phyloP scores from a whole-genome alignment of 257 asterid species.

The Petunia axillaris region DNA sequence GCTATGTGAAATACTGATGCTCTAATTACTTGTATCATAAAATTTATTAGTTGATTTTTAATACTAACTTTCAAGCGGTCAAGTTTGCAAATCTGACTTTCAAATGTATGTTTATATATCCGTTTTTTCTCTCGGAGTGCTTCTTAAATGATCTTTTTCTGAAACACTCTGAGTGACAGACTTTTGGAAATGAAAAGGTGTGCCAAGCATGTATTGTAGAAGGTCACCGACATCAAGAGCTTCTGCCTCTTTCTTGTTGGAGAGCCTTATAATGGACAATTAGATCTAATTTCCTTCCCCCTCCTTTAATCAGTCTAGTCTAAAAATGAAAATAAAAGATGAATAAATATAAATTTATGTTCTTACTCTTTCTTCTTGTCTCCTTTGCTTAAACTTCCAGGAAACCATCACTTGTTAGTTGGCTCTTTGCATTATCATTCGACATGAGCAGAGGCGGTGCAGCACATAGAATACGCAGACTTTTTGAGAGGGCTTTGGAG shows the following conservation, averaged over 20 bases:
- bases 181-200: conserved; percentile 4
- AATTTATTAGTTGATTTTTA: background rate
- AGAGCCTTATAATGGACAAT: conserved; percentile 11
- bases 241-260: background rate
- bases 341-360: background rate
- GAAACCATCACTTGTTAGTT: conserved; percentile 75
- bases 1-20: background rate
- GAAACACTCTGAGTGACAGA: background rate
- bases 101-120: background rate
- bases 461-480: conserved; percentile 74
- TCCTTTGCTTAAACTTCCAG: conserved; percentile 48
- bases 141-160: background rate
- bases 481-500: conserved; percentile 86
- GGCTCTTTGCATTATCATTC: conserved; percentile 70
- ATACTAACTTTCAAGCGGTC: background rate
- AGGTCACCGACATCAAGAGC: background rate
- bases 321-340: background rate
- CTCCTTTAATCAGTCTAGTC: background rate
- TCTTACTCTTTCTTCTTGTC: conserved; percentile 7
- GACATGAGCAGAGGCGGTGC: conserved; percentile 73
- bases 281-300: conserved; percentile 2
- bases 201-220: conserved; percentile 1
- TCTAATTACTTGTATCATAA: background rate
- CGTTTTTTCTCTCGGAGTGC: background rate
- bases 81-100: background rate